Base-by-base conservation (phyloP, 1,284 basidiomycete species). In the Trichosporon ovoides region DNA sequence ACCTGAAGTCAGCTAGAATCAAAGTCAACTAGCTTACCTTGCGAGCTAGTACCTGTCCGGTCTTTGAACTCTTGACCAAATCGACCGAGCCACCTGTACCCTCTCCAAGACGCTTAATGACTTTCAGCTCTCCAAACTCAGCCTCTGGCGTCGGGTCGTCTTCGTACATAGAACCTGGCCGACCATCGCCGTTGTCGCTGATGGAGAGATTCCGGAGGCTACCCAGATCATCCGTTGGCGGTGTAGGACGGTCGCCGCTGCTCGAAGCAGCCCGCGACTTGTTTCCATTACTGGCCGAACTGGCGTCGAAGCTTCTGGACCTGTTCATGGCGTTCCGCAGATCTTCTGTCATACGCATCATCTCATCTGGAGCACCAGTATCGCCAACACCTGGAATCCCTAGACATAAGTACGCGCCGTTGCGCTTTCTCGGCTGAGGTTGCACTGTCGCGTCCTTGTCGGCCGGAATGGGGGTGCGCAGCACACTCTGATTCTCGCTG, bases 81-180 rank as follows among this genome's bases (percentile, higher is more conserved):
- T 91, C 87, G 19, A 99, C 96, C 7, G 92, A 89, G 38, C 96
- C 96, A 56, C 94, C 92, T 19, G 94, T 91, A 37, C 96, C 96
- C 73, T 98, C 96, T 13, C 96, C 96, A 0, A 99, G 80, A 38
- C 88, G 81, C 16, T 80, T 76, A 20, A 94, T 64, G 60, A 87
- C 84, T 62, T 90, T 87, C 38, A 96, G 80, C 62, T 86, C 79
- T 50, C 84, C 66, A 16, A 77, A 67, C 13, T 55, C 40, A 22
- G 18, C 20, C 7, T 40, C 38, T 22, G 24, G 24, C 11, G 19
- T 14, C 38, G 52, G 18, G 28, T 34, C 22, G 14, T 35, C 24
- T 3, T 19, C 40, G 9, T 46, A 22, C 7, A 40, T 40, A 16
- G 54, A 56, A 3, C 14, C 20, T 7, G 54, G 48, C 9, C 54